Evolutionary conservation across 192 early-diverging fungal genomes (phyloP), one percentile per base, ranked within the genome.

Genomic region (Helicostylum pulchrum): DNA sequence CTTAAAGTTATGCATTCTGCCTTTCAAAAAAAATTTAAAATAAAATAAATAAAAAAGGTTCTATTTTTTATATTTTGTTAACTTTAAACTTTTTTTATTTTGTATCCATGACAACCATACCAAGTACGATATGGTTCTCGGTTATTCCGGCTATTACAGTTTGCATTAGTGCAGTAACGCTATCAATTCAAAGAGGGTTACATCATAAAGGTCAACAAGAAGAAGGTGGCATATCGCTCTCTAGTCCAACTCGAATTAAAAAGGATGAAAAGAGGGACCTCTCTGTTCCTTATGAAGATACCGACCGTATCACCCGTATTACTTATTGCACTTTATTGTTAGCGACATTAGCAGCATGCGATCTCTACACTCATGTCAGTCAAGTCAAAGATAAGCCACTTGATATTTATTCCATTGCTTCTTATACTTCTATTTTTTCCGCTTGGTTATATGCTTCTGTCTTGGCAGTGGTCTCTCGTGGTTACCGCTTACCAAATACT

Each of bases 381-480:
- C 53, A 56, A 34, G 6, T 30, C n/a, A 7, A 15, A 15, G 5
- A 20, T 19, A 48, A 48, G 19, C 20, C 53, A 8, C 20, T 34
- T 44, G 14, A 26, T 39, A 45, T 26, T 2, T 17, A 26, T 58
- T n/a, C 21, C 21, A n/a, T 20, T 53, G 3, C 53, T 12, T 7
- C 30, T 31, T 26, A 15, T 1, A 44, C 32, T 10, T 49, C 26
- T 36, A 9, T 23, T 12, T 23, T 60, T 17, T 23, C 55, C 0
- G 20, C 70, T 30, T 75, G 73, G 73, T 14, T 66, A 0, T 75
- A 75, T 47, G 46, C 53, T 6, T 34, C 55, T 20, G 47, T 44
- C 0, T 36, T 75, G 7, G 30, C 64, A 17, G 7, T 71, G 14
- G 31, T 70, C 0, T 56, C 64, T 19, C 61, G 51, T 17, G 42